A percentile compares a stretch with the other conserved stretches of the same genome.
Conservation (phyloP, 768 basidiomycete species). For the Trichaptum fuscoviolaceum region DNA sequence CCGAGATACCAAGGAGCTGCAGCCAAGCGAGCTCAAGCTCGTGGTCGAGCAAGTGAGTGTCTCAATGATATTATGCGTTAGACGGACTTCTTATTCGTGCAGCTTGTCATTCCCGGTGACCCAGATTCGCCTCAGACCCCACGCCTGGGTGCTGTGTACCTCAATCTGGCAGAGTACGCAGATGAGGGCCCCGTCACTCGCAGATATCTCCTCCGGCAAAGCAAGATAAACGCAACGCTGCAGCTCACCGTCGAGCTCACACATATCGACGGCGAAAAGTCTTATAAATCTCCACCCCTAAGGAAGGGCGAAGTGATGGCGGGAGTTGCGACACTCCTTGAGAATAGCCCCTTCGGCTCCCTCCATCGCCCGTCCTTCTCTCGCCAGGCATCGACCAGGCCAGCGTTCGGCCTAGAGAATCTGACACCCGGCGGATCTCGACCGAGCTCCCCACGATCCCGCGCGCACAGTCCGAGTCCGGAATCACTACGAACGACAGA, state of each 20-base stretch:
- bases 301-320: conserved; percentile 69
- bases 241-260: conserved; percentile 61
- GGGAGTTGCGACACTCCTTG: conserved; percentile 57
- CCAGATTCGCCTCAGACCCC: conserved; percentile 51
- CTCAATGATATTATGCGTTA: background rate
- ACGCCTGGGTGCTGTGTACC: conserved; percentile 56
- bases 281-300: conserved; percentile 61
- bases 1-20: conserved; percentile 41
- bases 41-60: conserved; percentile 48
- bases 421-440: conserved; percentile 1
- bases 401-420: background rate
- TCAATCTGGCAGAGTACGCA: conserved; percentile 76
- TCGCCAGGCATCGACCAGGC: background rate
- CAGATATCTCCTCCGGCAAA: conserved; percentile 62
- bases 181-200: conserved; percentile 52
- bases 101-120: conserved; percentile 56
- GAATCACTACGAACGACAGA: conserved; percentile 64
- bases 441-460: background rate
- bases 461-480: background rate
- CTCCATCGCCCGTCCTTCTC: background rate
- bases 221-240: conserved; percentile 75
- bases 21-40: conserved; percentile 60
- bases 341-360: conserved; percentile 15
- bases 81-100: background rate
- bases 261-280: conserved; percentile 47